Conservation (phyloP, 1,284 basidiomycete genomes). For the Leccinum pachyderme region DNA sequence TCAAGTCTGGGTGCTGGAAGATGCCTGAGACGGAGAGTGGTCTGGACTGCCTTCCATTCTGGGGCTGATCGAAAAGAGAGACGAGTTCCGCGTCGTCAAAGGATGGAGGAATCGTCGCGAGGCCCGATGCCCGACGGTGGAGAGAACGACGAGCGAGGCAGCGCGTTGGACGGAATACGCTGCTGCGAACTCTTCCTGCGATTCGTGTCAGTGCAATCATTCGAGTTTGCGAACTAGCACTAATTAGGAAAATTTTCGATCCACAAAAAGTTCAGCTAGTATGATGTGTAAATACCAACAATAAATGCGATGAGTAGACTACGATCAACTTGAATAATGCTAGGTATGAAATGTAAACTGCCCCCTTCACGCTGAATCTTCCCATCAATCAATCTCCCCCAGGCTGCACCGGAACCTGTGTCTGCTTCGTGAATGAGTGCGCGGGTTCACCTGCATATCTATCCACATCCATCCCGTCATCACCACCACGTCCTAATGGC, state of each 20-base stretch:
- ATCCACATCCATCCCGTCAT: conserved; percentile 30
- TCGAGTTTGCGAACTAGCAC: conserved; percentile 2
- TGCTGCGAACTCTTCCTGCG: conserved; percentile 42
- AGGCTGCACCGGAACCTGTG: conserved; percentile 9
- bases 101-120: conserved; percentile 52
- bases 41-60: conserved; percentile 36
- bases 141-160: conserved; percentile 47
- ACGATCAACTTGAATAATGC: conserved; percentile 21
- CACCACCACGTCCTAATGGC: background rate
- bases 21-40: conserved; percentile 61
- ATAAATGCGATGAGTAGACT: conserved; percentile 31
- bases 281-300: conserved; percentile 16
- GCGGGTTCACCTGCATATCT: conserved; percentile 15
- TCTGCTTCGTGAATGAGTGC: conserved; percentile 13
- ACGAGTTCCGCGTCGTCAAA: conserved; percentile 62
- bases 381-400: conserved; percentile 15
- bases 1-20: conserved; percentile 66
- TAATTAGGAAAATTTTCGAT: conserved; percentile 16
- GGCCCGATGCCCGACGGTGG: conserved; percentile 18
- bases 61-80: conserved; percentile 69
- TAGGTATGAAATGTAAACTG: conserved; percentile 28
- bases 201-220: conserved; percentile 51
- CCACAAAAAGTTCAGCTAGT: conserved; percentile 8
- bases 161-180: conserved; percentile 38
- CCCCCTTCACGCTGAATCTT: conserved; percentile 9